Conservation (phyloP, 345 rosid genomes). For the Gossypium raimondii region DNA sequence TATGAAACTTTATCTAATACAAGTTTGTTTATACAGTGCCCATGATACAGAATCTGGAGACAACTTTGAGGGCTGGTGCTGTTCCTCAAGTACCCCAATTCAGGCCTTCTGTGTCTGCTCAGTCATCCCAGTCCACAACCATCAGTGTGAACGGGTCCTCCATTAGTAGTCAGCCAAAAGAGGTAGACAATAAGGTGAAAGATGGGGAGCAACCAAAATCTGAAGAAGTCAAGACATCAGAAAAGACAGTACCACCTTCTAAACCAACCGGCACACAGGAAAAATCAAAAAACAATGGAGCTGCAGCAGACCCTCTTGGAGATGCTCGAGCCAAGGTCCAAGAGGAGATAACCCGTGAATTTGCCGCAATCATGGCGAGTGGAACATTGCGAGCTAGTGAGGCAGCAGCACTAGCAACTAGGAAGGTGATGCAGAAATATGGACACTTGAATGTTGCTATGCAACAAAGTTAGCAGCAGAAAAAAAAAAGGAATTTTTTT, state of each 20-base stretch:
- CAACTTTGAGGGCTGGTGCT: slow-evolving; percentile 74
- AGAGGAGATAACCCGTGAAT: slow-evolving; percentile 76
- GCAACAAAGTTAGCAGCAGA: slow-evolving; percentile 28
- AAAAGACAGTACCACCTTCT: slow-evolving; percentile 24
- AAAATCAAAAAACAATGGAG: slow-evolving; percentile 19
- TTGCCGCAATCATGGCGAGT: slow-evolving; percentile 73
- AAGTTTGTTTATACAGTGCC: slow-evolving; percentile 58
- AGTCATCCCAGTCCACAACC: slow-evolving; percentile 23
- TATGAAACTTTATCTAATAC: not conserved
- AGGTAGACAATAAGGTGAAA: slow-evolving; percentile 8
- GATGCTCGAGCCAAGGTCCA: slow-evolving; percentile 76
- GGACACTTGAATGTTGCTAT: slow-evolving; percentile 45
- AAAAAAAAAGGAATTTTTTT: not conserved
- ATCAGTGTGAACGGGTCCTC: slow-evolving; percentile 24
- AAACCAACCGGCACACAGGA: slow-evolving; percentile 28
- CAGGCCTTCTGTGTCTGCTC: slow-evolving; percentile 36
- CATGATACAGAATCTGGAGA: slow-evolving; percentile 81
- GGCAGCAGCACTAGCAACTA: slow-evolving; percentile 85
- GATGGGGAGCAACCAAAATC: slow-evolving; percentile 21
- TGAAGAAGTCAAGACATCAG: slow-evolving; percentile 19
- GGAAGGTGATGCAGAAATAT: slow-evolving; percentile 84
- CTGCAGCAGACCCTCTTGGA: slow-evolving; percentile 54
- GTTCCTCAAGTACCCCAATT: slow-evolving; percentile 91
- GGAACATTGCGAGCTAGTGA: slow-evolving; percentile 85
- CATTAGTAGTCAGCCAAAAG: not conserved